A percentile compares a stretch with the other conserved stretches of the same genome.
These are phyloP conservation scores for Albophoma yamanashiensis DNA, from an alignment of 2,329 filamentous ascomycete genomes.

Conservation along the genomic window DNA sequence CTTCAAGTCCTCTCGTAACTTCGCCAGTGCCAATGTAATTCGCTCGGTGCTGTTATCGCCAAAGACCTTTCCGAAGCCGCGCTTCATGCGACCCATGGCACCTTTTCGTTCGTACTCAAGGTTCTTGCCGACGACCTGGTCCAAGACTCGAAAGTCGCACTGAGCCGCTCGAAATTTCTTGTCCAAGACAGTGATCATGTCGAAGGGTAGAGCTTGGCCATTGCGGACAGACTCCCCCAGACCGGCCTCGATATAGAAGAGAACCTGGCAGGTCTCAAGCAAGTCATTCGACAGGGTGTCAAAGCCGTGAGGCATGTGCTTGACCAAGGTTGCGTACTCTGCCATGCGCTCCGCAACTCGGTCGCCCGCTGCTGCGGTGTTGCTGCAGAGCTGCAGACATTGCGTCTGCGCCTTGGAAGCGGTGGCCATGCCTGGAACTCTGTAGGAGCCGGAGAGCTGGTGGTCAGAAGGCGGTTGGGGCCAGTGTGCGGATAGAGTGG, in stretches of 20 bases:
- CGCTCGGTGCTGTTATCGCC: constrained; percentile 50
- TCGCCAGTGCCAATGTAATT: constrained; percentile 44
- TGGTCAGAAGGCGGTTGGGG: neutral
- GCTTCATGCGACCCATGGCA: constrained; percentile 47
- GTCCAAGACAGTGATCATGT: constrained; percentile 53
- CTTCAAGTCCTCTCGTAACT: constrained; percentile 49
- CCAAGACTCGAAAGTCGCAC: constrained; percentile 50
- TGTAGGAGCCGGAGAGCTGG: neutral
- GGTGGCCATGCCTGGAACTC: constrained; percentile 3
- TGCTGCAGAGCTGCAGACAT: constrained; percentile 37
- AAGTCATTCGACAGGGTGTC: constrained; percentile 53
- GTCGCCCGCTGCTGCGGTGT: constrained; percentile 49
- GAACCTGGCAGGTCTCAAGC: constrained; percentile 53
- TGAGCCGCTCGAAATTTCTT: constrained; percentile 51
- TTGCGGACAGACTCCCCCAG: constrained; percentile 42
- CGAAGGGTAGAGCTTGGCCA: constrained; percentile 42
- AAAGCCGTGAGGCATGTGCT: constrained; percentile 43
- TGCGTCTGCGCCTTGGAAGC: constrained; percentile 17
- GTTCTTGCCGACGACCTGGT: constrained; percentile 51
- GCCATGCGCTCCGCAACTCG: constrained; percentile 54
- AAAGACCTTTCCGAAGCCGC: constrained; percentile 54
- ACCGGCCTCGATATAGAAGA: constrained; percentile 60
- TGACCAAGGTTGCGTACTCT: constrained; percentile 49
- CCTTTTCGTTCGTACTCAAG: constrained; percentile 52
- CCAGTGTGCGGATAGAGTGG: neutral